phyloP scores from a whole-genome alignment of 139 green algal species.

The Bryopsis sp. region DNA sequence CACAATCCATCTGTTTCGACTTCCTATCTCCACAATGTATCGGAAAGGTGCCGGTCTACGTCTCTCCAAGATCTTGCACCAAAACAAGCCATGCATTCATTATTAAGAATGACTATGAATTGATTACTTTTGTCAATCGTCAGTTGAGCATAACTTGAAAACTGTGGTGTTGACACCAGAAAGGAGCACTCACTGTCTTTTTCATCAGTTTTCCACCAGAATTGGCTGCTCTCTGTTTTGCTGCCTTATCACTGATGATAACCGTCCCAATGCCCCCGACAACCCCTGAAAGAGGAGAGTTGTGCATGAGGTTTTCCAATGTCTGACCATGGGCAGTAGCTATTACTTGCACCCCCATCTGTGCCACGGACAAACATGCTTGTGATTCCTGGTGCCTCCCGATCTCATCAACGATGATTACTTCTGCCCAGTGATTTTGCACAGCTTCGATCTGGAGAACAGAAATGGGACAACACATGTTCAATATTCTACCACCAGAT shows the following conservation, averaged over 20 bases:
- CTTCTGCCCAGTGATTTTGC: neutral
- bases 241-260: neutral
- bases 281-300: neutral
- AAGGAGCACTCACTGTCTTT: slow-evolving; percentile 3
- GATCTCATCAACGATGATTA: neutral
- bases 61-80: too few relatives aligned
- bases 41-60: neutral
- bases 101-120: too few relatives aligned
- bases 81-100: too few relatives aligned
- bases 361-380: neutral
- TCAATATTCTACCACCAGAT: too few relatives aligned
- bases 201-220: too few relatives aligned
- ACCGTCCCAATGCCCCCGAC: neutral
- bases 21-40: neutral
- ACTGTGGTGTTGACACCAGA: too few relatives aligned
- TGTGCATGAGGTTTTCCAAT: neutral
- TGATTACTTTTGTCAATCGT: too few relatives aligned
- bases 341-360: neutral
- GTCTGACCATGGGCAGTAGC: neutral
- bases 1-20: neutral
- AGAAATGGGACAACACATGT: too few relatives aligned
- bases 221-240: neutral
- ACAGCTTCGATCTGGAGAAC: slow-evolving; percentile 4
- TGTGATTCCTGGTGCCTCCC: neutral
- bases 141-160: too few relatives aligned